A percentile compares a stretch with the other conserved stretches of the same genome.
phyloP scores from a whole-genome alignment of 2,329 filamentous ascomycete species.

The Biscogniauxia sp. region DNA sequence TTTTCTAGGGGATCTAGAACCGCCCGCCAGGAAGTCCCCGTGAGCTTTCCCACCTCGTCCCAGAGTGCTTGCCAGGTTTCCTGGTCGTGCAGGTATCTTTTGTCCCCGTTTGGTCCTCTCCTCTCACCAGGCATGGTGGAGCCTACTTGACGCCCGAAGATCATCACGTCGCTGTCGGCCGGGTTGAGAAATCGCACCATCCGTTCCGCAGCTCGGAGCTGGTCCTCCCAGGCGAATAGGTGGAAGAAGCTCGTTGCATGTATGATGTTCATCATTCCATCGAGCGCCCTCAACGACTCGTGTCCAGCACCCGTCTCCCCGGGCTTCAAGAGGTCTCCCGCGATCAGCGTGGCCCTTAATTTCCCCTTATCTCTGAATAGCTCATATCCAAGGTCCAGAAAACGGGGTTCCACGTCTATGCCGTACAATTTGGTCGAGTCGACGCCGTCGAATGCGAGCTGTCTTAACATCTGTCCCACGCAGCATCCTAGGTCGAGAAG shows the following conservation, averaged over 20 bases:
- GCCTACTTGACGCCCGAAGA: constrained; percentile 53
- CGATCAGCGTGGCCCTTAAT: constrained; percentile 47
- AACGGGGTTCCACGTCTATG: constrained; percentile 46
- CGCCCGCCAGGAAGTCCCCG: constrained; percentile 49
- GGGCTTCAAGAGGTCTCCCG: constrained; percentile 45
- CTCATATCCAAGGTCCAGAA: constrained; percentile 59
- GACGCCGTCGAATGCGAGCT: constrained; percentile 50
- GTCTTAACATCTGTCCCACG: constrained; percentile 49
- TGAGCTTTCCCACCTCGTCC: constrained; percentile 50
- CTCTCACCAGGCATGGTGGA: constrained; percentile 29
- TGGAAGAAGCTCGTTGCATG: constrained; percentile 51
- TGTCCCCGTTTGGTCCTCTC: constrained; percentile 21
- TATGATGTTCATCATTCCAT: constrained; percentile 45
- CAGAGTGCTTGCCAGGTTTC: constrained; percentile 52
- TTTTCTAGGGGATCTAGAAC: constrained; percentile 36
- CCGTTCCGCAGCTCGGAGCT: constrained; percentile 43
- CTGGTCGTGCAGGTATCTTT: constrained; percentile 47
- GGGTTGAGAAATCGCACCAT: constrained; percentile 45
- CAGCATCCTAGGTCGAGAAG: constrained; percentile 52
- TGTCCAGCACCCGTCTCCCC: constrained; percentile 35
- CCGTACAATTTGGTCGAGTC: constrained; percentile 47
- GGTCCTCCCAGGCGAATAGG: constrained; percentile 47
- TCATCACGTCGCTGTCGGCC: constrained; percentile 42
- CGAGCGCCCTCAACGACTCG: constrained; percentile 32
- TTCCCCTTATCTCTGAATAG: constrained; percentile 58